Percentiles rank a stretch among this genome's conserved stretches.
These are phyloP conservation scores for Straminergon stramineum DNA, from an alignment of 225 moss, liverwort and hornwort genomes.

Conservation along the genomic window DNA sequence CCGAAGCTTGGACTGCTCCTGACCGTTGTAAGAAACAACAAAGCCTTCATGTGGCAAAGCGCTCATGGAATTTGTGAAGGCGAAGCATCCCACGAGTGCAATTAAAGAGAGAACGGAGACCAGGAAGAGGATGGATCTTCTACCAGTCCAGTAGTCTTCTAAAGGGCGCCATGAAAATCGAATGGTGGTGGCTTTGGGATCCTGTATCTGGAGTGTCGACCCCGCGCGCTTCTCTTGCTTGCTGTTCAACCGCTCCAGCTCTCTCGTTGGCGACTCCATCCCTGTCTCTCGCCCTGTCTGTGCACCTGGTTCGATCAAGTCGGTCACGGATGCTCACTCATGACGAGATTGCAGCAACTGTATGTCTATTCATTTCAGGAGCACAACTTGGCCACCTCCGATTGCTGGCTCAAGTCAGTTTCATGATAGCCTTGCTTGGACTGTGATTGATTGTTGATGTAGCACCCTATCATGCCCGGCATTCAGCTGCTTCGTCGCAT, in stretches of 20 bases:
- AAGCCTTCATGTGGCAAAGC: background rate
- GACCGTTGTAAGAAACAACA: background rate
- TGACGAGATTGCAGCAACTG: background rate
- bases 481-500: background rate
- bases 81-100: slow-evolving; percentile 38
- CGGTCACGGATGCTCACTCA: background rate
- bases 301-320: background rate
- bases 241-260: background rate
- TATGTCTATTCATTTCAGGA: background rate
- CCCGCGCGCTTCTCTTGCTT: slow-evolving; percentile 23
- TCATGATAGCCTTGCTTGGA: background rate
- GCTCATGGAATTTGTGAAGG: slow-evolving; percentile 20
- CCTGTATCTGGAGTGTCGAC: background rate
- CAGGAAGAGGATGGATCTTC: slow-evolving; percentile 11
- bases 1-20: background rate
- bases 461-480: background rate
- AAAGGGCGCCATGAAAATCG: background rate
- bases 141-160: background rate
- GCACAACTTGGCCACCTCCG: background rate
- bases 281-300: background rate
- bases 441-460: no score
- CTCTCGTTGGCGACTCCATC: background rate
- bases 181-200: background rate
- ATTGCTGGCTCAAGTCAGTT: background rate
- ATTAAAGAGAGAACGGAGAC: slow-evolving; percentile 25